Conservation (phyloP, 1,284 basidiomycete species). For the Malassezia nana region DNA sequence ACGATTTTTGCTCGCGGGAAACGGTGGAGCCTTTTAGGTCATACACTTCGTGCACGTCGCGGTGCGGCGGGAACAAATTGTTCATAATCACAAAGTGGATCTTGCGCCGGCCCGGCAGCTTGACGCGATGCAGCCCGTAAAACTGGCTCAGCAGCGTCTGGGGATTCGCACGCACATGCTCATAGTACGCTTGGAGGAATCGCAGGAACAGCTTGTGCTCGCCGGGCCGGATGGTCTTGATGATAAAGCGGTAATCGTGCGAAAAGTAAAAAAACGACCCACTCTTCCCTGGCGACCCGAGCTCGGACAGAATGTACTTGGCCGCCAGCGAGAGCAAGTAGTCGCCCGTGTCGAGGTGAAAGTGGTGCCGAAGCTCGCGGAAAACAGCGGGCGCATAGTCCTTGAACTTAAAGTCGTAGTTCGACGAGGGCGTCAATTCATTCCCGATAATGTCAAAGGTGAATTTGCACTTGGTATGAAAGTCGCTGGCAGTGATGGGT, state of each 20-base stretch:
- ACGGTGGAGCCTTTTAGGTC: slow-evolving; percentile 92
- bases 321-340: slow-evolving; percentile 90
- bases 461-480: slow-evolving; percentile 80
- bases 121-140: slow-evolving; percentile 93
- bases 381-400: slow-evolving; percentile 98
- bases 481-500: slow-evolving; percentile 75
- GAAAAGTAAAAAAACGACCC: slow-evolving; percentile 99
- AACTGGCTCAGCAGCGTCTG: slow-evolving; percentile 88
- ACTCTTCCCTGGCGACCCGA: slow-evolving; percentile 96
- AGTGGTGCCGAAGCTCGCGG: slow-evolving; percentile 82
- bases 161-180: slow-evolving; percentile 78
- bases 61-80: slow-evolving; percentile 93
- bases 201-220: slow-evolving; percentile 87
- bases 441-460: slow-evolving; percentile 96
- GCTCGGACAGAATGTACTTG: slow-evolving; percentile 93
- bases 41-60: slow-evolving; percentile 94
- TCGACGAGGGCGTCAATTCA: slow-evolving; percentile 88
- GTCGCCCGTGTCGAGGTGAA: slow-evolving; percentile 90
- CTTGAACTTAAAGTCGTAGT: slow-evolving; percentile 98
- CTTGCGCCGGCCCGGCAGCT: slow-evolving; percentile 82
- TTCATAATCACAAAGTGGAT: slow-evolving; percentile 99
- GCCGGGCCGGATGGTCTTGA: slow-evolving; percentile 90
- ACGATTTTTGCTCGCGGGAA: slow-evolving; percentile 67
- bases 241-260: slow-evolving; percentile 96
- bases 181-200: slow-evolving; percentile 76